Evolutionary conservation across 1,284 basidiomycete genomes (phyloP), one percentile per base, ranked within the genome.

Genomic region (Gomphus sp.): DNA sequence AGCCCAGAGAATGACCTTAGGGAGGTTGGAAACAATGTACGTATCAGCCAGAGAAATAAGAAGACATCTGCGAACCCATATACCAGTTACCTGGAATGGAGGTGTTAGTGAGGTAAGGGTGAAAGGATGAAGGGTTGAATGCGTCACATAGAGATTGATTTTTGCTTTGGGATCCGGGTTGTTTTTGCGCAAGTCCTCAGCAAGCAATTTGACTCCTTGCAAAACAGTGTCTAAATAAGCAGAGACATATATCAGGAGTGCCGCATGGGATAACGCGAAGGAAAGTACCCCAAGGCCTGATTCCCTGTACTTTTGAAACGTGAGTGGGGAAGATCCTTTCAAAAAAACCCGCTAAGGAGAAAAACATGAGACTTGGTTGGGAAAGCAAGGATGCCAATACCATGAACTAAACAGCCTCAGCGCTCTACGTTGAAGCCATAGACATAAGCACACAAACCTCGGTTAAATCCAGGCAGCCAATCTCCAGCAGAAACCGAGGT

Each of bases 1-100:
- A 64, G 9, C 69, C 69, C 3, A 70, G 61, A 10, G 67, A 69
- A 52, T 70, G 69, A 2, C 69, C 69, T 28, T 67, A 67, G 39
- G 66, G 62, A 65, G 65, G 66, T 31, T 1, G 10, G n/a, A 22
- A 6, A 49, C 6, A 6, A 16, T 6, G 16, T 11, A 6, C 16
- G 14, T 16, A 16, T n/a, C 41, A 43, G 16, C 41, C 3, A 16
- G 41, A 43, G n/a, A 16, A 1, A 16, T 16, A 16, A 6, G 41
- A 16, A 16, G n/a, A 43, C 16, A 43, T 43, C 14, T 4, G 41
- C 7, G n/a, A 45, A 6, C 2, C 44, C 25, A 16, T 11, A 25
- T 31, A 51, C 49, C 49, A 51, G 49, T 51, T n/a, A 51, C 1
- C 49, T 51, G 34, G 18, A 1, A 2, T 6, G 14, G 41, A 16